Evolutionary conservation across 106 monocot species (phyloP), one percentile per base, ranked within the genome.

Genomic region (Vanilla planifolia): DNA sequence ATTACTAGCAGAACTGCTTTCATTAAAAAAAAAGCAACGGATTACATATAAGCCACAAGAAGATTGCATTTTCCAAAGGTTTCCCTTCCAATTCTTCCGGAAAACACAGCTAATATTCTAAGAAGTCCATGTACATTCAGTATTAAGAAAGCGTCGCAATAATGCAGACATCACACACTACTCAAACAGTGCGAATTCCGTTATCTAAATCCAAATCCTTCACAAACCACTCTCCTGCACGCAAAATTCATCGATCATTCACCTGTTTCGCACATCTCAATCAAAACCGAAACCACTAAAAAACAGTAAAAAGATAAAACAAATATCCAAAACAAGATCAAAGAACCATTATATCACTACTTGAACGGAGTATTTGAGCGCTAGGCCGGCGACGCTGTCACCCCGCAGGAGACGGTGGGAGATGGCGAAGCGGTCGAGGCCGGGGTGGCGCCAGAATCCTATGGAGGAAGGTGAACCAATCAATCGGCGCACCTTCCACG

Each of bases 291-390:
- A 3, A 48, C 5, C 22, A 48, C 1, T 48, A 5, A 8, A 48
- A 23, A 26, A 26, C 23, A 50, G 26, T 26, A 22, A 4, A 50
- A 46, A 25, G 1, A 25, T 27, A 27, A 51, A 47, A 47, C n/a
- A n/a, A n/a, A n/a, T n/a, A n/a, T n/a, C 11, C 28, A 8, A 19
- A 51, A 51, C 23, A 51, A 19, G 5, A 51, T 29, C 1, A 27
- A 30, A 7, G 30, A 2, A 53, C 16, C 16, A 28, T 2, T 27
- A n/a, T 4, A 53, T n/a, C 30, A 30, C 30, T 28, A 93, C 93
- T 85, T 93, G 93, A 5, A 93, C 89, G 22, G 81, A 77, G 51
- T 93, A 89, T 73, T 75, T 89, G 59, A 93, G 85, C 34, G 93
- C 93, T 30, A 93, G 79, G 27, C 89, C 71, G 4, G 85, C 36